Conservation (phyloP, 768 basidiomycete species). For the Kondoa subrosea region DNA sequence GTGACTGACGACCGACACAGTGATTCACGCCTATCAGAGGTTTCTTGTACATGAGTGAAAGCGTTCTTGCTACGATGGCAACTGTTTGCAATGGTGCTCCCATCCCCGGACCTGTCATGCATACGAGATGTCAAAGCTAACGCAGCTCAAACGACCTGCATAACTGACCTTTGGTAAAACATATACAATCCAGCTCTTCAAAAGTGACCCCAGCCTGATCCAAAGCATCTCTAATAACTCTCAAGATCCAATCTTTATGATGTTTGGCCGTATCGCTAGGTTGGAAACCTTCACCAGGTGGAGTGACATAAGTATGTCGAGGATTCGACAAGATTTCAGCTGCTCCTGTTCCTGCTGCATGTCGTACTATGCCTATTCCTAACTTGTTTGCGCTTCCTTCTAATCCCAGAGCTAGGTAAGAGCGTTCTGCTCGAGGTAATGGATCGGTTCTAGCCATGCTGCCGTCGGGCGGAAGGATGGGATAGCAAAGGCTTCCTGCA, state of each 20-base stretch:
- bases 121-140: background rate
- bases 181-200: constrained; percentile 77
- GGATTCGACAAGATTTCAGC: constrained; percentile 73
- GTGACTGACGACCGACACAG: constrained; percentile 68
- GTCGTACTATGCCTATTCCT: constrained; percentile 79
- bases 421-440: constrained; percentile 15
- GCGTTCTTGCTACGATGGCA: constrained; percentile 75
- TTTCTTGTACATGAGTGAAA: constrained; percentile 71
- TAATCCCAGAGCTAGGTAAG: constrained; percentile 67
- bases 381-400: constrained; percentile 98
- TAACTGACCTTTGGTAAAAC: constrained; percentile 79
- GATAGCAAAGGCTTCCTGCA: background rate
- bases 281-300: constrained; percentile 92
- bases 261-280: constrained; percentile 90
- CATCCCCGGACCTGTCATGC: constrained; percentile 80
- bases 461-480: constrained; percentile 1
- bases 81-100: constrained; percentile 91
- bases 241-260: constrained; percentile 79
- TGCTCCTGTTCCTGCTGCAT: constrained; percentile 44
- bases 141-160: background rate
- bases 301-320: constrained; percentile 96
- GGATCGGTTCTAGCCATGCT: constrained; percentile 13
- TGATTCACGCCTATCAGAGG: constrained; percentile 97
- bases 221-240: constrained; percentile 62
- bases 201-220: constrained; percentile 51